Evolutionary conservation across 331 rosid genomes (phyloP).

Genomic region (Dryas integrifolia): DNA sequence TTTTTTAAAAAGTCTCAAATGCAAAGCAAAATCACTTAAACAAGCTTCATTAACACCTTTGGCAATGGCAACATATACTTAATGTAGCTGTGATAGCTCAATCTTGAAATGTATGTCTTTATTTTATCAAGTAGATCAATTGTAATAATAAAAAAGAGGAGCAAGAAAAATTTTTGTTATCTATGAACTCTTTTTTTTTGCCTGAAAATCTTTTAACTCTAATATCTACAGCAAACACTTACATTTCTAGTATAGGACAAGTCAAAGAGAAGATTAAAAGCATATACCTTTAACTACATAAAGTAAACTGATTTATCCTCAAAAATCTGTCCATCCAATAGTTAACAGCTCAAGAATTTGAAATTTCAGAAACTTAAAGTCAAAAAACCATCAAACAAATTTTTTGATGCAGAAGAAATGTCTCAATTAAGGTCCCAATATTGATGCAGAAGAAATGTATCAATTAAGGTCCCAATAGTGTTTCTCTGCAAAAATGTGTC

Average conservation of each 20-base stretch:
- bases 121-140: neutral
- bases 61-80: neutral
- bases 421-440: neutral
- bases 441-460: neutral
- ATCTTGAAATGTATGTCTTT: neutral
- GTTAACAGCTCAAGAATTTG: neutral
- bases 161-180: neutral
- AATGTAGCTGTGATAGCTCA: neutral
- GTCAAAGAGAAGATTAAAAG: neutral
- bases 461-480: neutral
- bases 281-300: neutral
- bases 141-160: neutral
- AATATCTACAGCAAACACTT: neutral
- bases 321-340: neutral
- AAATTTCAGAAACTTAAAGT: no score
- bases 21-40: neutral
- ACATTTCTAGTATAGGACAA: neutral
- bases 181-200: neutral
- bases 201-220: neutral
- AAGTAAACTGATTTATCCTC: neutral
- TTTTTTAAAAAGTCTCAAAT: neutral
- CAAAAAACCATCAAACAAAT: no score
- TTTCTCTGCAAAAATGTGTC: neutral
- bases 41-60: neutral
- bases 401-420: neutral